These are phyloP conservation scores for Juncus inflexus DNA, from an alignment of 176 grass and related monocot species.

Conservation along the genomic window DNA sequence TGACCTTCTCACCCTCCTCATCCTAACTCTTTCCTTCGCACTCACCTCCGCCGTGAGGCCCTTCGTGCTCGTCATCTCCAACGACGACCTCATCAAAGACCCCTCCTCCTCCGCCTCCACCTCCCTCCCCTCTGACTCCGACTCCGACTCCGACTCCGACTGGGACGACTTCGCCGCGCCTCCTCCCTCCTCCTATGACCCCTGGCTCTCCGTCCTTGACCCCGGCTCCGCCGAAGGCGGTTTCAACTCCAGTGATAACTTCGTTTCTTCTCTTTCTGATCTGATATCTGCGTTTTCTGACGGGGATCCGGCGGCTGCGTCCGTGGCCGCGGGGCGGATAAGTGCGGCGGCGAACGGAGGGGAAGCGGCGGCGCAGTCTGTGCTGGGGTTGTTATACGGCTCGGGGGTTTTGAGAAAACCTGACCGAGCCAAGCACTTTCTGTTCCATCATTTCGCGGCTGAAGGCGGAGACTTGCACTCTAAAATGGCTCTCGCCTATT, in stretches of 20 bases:
- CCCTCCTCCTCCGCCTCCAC: slow-evolving; percentile 28
- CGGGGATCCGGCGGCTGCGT: slow-evolving; percentile 57
- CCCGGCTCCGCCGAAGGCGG: slow-evolving; percentile 28
- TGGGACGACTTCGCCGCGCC: slow-evolving; percentile 81
- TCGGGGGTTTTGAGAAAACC: slow-evolving; percentile 57
- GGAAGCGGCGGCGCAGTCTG: slow-evolving; percentile 62
- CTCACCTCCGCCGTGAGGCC: slow-evolving; percentile 40
- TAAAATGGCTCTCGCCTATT: slow-evolving; percentile 91
- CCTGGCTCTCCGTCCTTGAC: slow-evolving; percentile 70
- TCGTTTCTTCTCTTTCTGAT: slow-evolving; percentile 23
- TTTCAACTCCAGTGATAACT: slow-evolving; percentile 17
- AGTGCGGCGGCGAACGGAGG: slow-evolving; percentile 55
- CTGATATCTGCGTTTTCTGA: slow-evolving; percentile 65
- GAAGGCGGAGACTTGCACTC: slow-evolving; percentile 82
- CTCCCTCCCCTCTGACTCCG: slow-evolving; percentile 34
- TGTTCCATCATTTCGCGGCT: slow-evolving; percentile 85
- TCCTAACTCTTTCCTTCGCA: slow-evolving; percentile 17
- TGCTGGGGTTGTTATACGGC: slow-evolving; percentile 66
- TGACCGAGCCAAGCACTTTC: slow-evolving; percentile 60
- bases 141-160: slow-evolving; percentile 39
- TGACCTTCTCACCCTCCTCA: neutral
- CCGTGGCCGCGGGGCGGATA: slow-evolving; percentile 60
- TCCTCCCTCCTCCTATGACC: slow-evolving; percentile 41
- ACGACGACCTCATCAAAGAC: slow-evolving; percentile 76
- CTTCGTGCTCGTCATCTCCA: slow-evolving; percentile 65